These are phyloP conservation scores for Pascua guehoae DNA, from an alignment of 1,284 basidiomycete genomes.

Conservation along the genomic window DNA sequence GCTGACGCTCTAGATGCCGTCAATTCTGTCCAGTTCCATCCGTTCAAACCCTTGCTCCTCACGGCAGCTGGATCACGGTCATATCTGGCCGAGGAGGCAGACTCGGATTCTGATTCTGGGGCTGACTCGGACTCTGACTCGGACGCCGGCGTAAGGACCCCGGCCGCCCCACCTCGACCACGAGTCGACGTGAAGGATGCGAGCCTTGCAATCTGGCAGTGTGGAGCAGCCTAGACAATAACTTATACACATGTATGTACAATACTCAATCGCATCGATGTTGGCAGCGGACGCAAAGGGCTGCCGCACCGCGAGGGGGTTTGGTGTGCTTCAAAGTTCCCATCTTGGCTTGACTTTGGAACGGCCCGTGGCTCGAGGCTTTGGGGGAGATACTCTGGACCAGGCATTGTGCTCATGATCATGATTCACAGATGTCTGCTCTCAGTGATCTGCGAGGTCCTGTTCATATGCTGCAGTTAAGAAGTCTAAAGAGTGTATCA, in stretches of 20 bases:
- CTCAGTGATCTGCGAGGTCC: too few species aligned
- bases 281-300: too few species aligned
- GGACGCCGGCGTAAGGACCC: neutral
- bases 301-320: too few species aligned
- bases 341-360: too few species aligned
- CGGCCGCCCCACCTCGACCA: neutral
- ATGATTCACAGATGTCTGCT: too few species aligned
- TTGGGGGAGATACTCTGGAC: too few species aligned
- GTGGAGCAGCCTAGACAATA: neutral
- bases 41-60: conserved; percentile 37
- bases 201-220: conserved; percentile 10
- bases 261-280: too few species aligned
- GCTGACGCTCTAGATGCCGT: conserved; percentile 30
- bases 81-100: conserved; percentile 2
- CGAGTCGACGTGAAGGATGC: conserved; percentile 1
- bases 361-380: too few species aligned
- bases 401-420: too few species aligned
- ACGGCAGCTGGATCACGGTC: conserved; percentile 32
- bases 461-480: too few species aligned
- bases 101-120: conserved; percentile 5
- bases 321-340: too few species aligned
- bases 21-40: conserved; percentile 42
- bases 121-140: neutral
- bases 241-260: neutral
- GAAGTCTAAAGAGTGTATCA: conserved; percentile 1